Evolutionary conservation across 2,329 filamentous ascomycete species (phyloP), one percentile per base, ranked within the genome.

Genomic region (Penicillium sclerotiorum): DNA sequence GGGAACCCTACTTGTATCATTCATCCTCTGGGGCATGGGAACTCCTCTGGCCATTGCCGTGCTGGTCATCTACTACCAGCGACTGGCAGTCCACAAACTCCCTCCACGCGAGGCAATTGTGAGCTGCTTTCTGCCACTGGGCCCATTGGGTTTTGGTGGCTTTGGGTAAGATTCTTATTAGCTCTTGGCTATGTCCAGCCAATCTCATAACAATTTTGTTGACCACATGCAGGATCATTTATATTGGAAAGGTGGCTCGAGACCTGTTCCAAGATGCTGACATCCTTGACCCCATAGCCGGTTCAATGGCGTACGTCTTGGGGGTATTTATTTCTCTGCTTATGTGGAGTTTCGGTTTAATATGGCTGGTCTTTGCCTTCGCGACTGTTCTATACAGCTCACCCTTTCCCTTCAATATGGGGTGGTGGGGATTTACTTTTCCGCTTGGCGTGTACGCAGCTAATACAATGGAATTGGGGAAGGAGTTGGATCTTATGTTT

Each of bases 21-120:
- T 89, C 62, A 73, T 88, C 13, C 79, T 89, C 56, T 89, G 84
- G 84, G 86, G 86, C 0, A 81, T 83, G 49, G 83, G 84, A 4
- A 77, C 78, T 2, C 81, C 80, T 0, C 69, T 89, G 43, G 81
- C 85, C 1, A 79, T 85, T 66, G 77, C 79, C 35, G 79, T 88
- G 17, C 71, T 89, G 21, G 82, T 82, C 9, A 79, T 89, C 30
- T 90, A 89, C 68, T 88, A 87, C 62, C 82, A 86, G 51, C 83
- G 86, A 9, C 74, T 90, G 8, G 83, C 82, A 4, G 66, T 89
- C 2, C 81, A 89, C 67, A 83, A 84, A 32, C 75, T 89, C 12
- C 86, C 86, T 0, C 80, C 84, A 1, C 77, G 80, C 41, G 86
- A 88, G 61, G 81, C 84, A 47, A 84, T 89, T 36, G 84, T 88